phyloP scores from a whole-genome alignment of 1,284 basidiomycete species.

The Boletus smithii region DNA sequence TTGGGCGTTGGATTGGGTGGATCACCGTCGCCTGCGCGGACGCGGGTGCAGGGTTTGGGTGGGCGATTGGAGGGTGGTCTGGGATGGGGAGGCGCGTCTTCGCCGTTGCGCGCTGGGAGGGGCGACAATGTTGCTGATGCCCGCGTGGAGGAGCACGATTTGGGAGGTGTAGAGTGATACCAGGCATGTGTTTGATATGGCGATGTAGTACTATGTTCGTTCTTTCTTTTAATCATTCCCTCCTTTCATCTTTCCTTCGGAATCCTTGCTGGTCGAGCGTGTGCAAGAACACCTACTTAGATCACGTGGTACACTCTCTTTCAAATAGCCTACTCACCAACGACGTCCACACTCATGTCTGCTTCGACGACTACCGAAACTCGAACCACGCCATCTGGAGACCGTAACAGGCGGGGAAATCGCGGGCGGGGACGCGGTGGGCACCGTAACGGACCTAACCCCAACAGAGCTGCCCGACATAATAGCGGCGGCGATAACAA shows the following conservation, averaged over 20 bases:
- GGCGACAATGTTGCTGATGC: neutral
- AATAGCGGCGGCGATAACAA: conserved; percentile 14
- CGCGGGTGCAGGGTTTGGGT: neutral
- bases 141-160: conserved; percentile 1
- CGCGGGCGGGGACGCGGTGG: conserved; percentile 24
- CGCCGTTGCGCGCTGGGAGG: neutral
- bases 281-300: neutral
- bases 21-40: conserved; percentile 13
- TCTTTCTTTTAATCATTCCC: no score
- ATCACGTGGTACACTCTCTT: conserved; percentile 13
- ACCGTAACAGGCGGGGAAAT: conserved; percentile 14
- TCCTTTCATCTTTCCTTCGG: no score
- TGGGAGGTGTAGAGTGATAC: conserved; percentile 26
- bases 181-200: neutral
- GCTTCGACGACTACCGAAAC: conserved; percentile 13
- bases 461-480: conserved; percentile 9
- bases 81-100: neutral
- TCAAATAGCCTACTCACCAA: no score
- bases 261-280: no score
- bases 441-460: conserved; percentile 1
- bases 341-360: conserved; percentile 19
- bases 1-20: conserved; percentile 23
- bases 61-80: neutral
- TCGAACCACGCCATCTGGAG: conserved; percentile 2
- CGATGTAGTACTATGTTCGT: no score